These are phyloP conservation scores for Alternaria hordeiaustralica DNA, from an alignment of 2,329 filamentous ascomycete species.

Conservation along the genomic window DNA sequence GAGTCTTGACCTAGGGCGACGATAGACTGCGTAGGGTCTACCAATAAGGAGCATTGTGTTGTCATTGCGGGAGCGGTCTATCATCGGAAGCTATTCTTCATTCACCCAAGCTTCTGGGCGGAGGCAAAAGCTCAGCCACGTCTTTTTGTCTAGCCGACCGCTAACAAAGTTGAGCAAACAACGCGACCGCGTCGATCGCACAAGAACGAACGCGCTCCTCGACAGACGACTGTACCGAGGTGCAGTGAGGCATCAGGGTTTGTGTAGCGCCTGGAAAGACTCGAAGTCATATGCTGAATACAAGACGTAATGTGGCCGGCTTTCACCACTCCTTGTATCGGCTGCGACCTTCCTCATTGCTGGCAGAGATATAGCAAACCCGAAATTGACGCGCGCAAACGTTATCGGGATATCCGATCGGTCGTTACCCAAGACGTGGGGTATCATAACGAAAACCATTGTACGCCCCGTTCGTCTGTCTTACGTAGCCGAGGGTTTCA, in stretches of 20 bases:
- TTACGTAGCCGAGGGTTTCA: not conserved
- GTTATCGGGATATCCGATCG: not conserved
- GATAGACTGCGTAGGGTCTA: not conserved
- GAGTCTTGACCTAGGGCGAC: not conserved
- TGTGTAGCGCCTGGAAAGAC: not conserved
- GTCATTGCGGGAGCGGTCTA: not conserved
- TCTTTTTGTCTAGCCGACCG: not conserved
- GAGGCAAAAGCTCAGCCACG: not conserved
- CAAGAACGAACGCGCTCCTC: not conserved
- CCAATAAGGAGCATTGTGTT: not conserved
- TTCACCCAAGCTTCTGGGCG: not conserved
- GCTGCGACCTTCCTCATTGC: not conserved
- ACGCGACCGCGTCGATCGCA: not conserved
- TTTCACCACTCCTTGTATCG: too few species aligned
- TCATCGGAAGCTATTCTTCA: conserved; percentile 1
- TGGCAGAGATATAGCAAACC: not conserved
- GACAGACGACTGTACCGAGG: not conserved
- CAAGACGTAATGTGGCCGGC: not conserved
- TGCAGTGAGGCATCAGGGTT: not conserved
- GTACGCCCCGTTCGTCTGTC: not conserved
- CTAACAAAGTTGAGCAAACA: conserved; percentile 8
- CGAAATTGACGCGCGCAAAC: not conserved
- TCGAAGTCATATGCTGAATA: not conserved
- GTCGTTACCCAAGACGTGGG: not conserved
- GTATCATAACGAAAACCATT: not conserved